These are phyloP conservation scores for Amesomyces nigricolor DNA, from an alignment of 2,329 filamentous ascomycete species.

Conservation along the genomic window DNA sequence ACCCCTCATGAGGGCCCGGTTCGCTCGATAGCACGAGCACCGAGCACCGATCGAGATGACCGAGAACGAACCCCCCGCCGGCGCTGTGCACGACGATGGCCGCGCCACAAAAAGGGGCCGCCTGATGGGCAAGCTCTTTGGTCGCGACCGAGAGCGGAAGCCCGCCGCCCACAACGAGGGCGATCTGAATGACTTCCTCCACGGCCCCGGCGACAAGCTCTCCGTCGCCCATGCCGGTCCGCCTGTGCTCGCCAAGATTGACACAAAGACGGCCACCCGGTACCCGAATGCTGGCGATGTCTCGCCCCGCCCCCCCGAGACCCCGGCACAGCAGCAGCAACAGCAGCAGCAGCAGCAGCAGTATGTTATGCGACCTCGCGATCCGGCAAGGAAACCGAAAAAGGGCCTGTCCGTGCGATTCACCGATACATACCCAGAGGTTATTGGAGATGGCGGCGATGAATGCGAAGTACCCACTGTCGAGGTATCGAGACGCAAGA, in stretches of 20 bases:
- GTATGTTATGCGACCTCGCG: slow-evolving; percentile 41
- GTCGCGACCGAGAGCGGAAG: slow-evolving; percentile 34
- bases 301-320: slow-evolving; percentile 31
- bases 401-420: slow-evolving; percentile 74
- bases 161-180: slow-evolving; percentile 35
- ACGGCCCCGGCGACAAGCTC: slow-evolving; percentile 50
- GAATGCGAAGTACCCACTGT: slow-evolving; percentile 68
- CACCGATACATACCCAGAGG: slow-evolving; percentile 62
- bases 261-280: slow-evolving; percentile 50
- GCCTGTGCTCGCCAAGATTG: slow-evolving; percentile 46
- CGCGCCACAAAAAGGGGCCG: slow-evolving; percentile 46
- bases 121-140: slow-evolving; percentile 60
- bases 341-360: slow-evolving; percentile 36
- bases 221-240: slow-evolving; percentile 48
- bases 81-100: slow-evolving; percentile 36
- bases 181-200: slow-evolving; percentile 56
- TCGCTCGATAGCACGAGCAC: slow-evolving; percentile 2
- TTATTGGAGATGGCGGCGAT: slow-evolving; percentile 90
- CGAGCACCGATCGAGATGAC: slow-evolving; percentile 30
- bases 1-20: slow-evolving; percentile 20
- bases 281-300: slow-evolving; percentile 51
- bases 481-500: slow-evolving; percentile 62
- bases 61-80: slow-evolving; percentile 41
- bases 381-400: slow-evolving; percentile 43
- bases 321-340: slow-evolving; percentile 35